These are phyloP conservation scores for Penicillium sp. DNA, from an alignment of 2,329 filamentous ascomycete genomes.

Conservation along the genomic window DNA sequence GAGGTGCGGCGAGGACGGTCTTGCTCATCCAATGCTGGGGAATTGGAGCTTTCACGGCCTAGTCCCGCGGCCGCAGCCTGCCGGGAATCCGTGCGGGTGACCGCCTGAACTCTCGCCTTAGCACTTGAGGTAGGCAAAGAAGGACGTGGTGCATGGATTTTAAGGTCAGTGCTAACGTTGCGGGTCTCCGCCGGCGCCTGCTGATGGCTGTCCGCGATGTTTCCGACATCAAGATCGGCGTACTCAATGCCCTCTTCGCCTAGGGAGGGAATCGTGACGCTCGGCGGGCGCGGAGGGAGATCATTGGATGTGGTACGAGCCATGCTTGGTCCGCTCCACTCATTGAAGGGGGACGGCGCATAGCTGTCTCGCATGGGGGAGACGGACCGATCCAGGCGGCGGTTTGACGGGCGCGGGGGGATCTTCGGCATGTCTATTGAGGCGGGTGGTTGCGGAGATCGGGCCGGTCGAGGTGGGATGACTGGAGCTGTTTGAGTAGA, in stretches of 20 bases:
- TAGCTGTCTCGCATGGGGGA: conserved; percentile 81
- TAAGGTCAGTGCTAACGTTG: conserved; percentile 78
- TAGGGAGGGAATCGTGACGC: conserved; percentile 81
- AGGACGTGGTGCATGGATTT: conserved; percentile 87
- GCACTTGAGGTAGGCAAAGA: conserved; percentile 81
- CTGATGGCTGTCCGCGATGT: conserved; percentile 50
- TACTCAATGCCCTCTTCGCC: conserved; percentile 93
- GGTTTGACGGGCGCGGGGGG: conserved; percentile 74
- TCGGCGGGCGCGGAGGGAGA: conserved; percentile 66
- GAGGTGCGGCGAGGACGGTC: conserved; percentile 62
- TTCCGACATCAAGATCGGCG: conserved; percentile 62
- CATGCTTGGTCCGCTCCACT: conserved; percentile 56
- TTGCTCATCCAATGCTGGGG: conserved; percentile 56
- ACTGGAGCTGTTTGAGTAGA: conserved; percentile 57
- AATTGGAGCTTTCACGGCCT: conserved; percentile 61
- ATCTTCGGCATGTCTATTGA: conserved; percentile 68
- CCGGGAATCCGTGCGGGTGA: conserved; percentile 90
- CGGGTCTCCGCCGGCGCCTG: conserved; percentile 73
- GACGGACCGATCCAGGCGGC: conserved; percentile 72
- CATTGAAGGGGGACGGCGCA: conserved; percentile 85
- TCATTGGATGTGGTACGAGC: conserved; percentile 44
- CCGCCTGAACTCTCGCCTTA: conserved; percentile 79
- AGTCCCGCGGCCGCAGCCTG: conserved; percentile 84
- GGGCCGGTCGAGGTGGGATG: conserved; percentile 68
- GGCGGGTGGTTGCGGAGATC: conserved; percentile 56